Evolutionary conservation across 2,329 filamentous ascomycete species (phyloP), one percentile per base, ranked within the genome.

Genomic region (Penicillium sp.): DNA sequence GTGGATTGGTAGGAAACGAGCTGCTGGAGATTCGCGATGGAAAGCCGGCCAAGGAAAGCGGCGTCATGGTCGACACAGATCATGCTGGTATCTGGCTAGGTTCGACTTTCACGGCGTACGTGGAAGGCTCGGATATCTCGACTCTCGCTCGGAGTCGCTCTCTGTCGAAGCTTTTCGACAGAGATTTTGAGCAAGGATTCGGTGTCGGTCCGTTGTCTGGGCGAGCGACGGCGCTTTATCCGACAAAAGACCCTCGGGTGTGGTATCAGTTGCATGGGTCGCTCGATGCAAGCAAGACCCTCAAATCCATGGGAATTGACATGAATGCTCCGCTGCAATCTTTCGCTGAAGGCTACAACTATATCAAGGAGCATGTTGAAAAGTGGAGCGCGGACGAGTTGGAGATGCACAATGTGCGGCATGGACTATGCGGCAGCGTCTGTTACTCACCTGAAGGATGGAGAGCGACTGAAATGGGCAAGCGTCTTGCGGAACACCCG

Each of bases 181-280:
- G 39, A 2, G 25, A 54, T 22, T 54, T 34, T 20, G 51, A 54
- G 11, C 22, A 22, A 20, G 51, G 51, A 31, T 31, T 54, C 35
- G 42, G 42, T 11, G 20, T 41, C 28, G n/a, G 14, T 63, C 6
- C 63, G 59, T 3, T 66, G 81, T 50, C 73, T 74, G 35, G 77
- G 76, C 76, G 81, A 17, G 68, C 75, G 4, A 81, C 78, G 7
- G 78, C 75, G 1, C 75, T 82, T 48, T 84, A 84, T 61, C 79
- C 77, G 7, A 84, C 82, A 0, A 77, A 74, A n/a, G 70, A 80
- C 37, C 69, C 74, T 0, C 72, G 74, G 0, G 75, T 78, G 0
- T 83, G 79, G 78, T 85, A 82, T 65, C 81, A 80, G 11, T 72
- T 85, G 0, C 81, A 84, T 55, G 82, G 82, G 5, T 83, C 79